Conservation (phyloP, 2,329 filamentous ascomycete species). For the Pseudogymnoascus sp. region DNA sequence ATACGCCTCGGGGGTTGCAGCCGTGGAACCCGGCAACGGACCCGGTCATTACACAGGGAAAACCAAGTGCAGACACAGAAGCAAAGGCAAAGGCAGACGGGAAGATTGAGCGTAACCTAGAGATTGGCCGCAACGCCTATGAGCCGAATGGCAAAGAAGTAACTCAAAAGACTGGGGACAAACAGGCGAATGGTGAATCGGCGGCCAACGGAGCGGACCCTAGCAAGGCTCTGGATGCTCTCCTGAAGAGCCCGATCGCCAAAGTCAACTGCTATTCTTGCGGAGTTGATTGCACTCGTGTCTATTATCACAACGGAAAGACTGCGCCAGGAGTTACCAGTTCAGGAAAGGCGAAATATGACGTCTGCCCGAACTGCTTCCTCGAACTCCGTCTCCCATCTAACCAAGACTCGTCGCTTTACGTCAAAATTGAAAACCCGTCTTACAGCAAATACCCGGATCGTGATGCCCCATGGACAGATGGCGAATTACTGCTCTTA, state of each 20-base stretch:
- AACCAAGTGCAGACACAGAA: constrained; percentile 41
- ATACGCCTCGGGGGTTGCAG: constrained; percentile 89
- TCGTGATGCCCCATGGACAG: constrained; percentile 81
- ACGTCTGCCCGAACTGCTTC: constrained; percentile 87
- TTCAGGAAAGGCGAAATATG: constrained; percentile 57
- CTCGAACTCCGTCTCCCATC: constrained; percentile 75
- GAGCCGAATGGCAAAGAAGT: constrained; percentile 85
- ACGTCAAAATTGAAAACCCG: constrained; percentile 84
- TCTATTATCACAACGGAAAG: constrained; percentile 65
- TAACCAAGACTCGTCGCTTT: constrained; percentile 72
- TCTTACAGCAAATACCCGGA: constrained; percentile 71
- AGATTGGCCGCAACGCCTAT: constrained; percentile 91
- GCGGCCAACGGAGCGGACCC: constrained; percentile 49
- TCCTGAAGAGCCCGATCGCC: constrained; percentile 57
- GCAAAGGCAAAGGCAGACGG: constrained; percentile 52
- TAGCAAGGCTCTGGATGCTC: constrained; percentile 45
- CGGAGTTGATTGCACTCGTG: constrained; percentile 76
- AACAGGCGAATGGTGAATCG: constrained; percentile 66
- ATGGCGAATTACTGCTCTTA: constrained; percentile 80
- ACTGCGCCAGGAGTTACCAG: constrained; percentile 30
- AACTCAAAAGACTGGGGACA: constrained; percentile 55
- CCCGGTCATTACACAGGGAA: constrained; percentile 56
- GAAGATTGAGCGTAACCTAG: constrained; percentile 82
- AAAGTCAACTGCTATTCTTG: constrained; percentile 83
- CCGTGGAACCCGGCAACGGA: constrained; percentile 88